A percentile compares a stretch with the other conserved stretches of the same genome.
Conservation (phyloP, 2,329 filamentous ascomycete species). For the Epichloe sp. region DNA sequence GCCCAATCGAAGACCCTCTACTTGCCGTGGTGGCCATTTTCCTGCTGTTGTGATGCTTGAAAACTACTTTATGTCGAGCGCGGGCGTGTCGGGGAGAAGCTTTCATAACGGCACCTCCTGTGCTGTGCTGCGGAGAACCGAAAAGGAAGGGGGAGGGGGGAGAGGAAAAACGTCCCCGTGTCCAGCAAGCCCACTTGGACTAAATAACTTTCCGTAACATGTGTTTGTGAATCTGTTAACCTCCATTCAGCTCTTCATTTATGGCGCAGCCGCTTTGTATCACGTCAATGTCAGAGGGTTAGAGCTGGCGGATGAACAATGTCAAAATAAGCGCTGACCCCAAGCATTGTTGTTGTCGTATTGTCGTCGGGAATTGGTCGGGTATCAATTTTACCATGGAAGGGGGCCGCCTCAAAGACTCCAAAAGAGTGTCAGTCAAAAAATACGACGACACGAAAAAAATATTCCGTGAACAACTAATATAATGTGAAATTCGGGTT, state of each 20-base stretch:
- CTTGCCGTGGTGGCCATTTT: constrained; percentile 5
- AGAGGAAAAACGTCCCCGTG: neutral
- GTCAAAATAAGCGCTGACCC: neutral
- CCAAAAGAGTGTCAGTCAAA: too few species aligned
- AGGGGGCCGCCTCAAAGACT: neutral
- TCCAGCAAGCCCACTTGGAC: neutral
- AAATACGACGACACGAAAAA: too few species aligned
- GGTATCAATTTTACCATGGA: constrained; percentile 7
- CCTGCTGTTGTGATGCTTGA: constrained; percentile 4
- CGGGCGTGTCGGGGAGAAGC: constrained; percentile 2
- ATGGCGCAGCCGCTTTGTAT: constrained; percentile 1
- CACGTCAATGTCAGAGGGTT: neutral
- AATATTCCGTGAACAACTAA: too few species aligned
- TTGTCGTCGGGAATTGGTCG: constrained; percentile 11
- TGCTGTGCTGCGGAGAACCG: neutral
- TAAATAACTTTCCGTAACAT: constrained; percentile 2
- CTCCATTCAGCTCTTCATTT: neutral
- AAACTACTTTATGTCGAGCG: constrained; percentile 5
- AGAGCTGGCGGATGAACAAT: constrained; percentile 2
- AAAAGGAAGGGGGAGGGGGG: neutral
- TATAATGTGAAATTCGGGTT: too few species aligned
- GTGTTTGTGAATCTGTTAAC: neutral
- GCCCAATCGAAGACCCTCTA: neutral
- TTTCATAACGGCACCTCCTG: constrained; percentile 5
- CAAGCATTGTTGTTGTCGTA: constrained; percentile 6